Conservation (phyloP, 306 rosid genomes). For the Rubus idaeus region DNA sequence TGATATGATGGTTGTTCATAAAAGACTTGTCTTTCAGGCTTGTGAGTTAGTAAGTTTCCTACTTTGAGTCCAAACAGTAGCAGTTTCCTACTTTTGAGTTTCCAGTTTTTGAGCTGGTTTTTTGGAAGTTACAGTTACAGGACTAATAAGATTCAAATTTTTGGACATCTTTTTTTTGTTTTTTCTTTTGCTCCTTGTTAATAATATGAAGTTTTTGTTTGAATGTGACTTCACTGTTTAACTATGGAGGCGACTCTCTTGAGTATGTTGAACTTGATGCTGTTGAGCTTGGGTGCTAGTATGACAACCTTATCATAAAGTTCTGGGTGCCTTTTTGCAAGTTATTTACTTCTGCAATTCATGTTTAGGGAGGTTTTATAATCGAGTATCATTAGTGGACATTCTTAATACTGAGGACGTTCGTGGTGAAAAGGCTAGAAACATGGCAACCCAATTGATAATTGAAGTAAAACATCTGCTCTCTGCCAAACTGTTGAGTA, state of each 20-base stretch:
- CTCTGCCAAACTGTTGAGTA: not conserved
- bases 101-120: not conserved
- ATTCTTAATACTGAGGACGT: not conserved
- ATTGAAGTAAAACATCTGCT: not conserved
- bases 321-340: no score
- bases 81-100: not conserved
- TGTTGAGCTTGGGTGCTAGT: not conserved
- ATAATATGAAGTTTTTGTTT: not conserved
- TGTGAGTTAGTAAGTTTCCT: not conserved
- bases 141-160: not conserved
- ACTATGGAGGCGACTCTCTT: not conserved
- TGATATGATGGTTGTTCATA: slow-evolving; percentile 7
- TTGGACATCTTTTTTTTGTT: not conserved
- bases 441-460: not conserved
- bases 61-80: not conserved
- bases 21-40: not conserved
- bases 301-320: not conserved
- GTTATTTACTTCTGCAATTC: not conserved
- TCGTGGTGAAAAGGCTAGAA: not conserved
- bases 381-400: not conserved
- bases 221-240: not conserved
- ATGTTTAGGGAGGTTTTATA: not conserved
- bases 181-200: not conserved
- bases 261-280: not conserved
- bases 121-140: not conserved